Base-by-base conservation (phyloP, 805 yeast species). In the Spathaspora arborariae region DNA sequence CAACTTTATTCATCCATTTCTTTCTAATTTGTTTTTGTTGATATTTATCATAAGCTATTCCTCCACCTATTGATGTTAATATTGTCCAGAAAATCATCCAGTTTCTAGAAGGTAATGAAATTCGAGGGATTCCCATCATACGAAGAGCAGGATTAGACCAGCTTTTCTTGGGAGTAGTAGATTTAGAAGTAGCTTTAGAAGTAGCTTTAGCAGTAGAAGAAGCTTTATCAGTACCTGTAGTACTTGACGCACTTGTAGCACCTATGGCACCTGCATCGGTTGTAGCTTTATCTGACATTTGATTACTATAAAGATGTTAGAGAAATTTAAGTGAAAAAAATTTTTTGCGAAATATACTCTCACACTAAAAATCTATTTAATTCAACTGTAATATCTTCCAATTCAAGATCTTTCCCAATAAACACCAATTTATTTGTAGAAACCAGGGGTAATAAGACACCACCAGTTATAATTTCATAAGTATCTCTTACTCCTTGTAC, bases 401-500 rank as follows among this genome's bases (percentile, higher is more conserved):
- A 53, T 13, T 64, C 59, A 27, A 88, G 62, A 41, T 78, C 74
- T 62, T 86, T 84, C 1, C 96, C 96, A 36, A 88, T 88, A 10
- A 88, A 68, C 1, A 88, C 91, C 21, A 88, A 52, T 63, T 84
- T 87, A 48, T 84, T 81, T 24, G 62, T 48, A 0, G 54, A 56
- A 2, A 70, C 60, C 0, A 68, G 75, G 13, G 67, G 69, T 4
- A 74, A 70, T 39, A 61, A 56, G 15, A 50, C 44, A 2, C 68
- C 70, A 5, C 69, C 70, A 11, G 78, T 81, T 3, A 84, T 74
- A 2, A 88, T 71, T 51, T 94, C 99, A 64, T 89, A 94, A 0
- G 96, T 89, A 46, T 90, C 94, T 49, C 98, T 74, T 0, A 94
- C 99, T 10, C 96, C 98, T 62, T 94, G 99, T 9, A 94, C 67